These are phyloP conservation scores for Cichorium intybus DNA, from an alignment of 140 eudicot genomes.

Conservation along the genomic window DNA sequence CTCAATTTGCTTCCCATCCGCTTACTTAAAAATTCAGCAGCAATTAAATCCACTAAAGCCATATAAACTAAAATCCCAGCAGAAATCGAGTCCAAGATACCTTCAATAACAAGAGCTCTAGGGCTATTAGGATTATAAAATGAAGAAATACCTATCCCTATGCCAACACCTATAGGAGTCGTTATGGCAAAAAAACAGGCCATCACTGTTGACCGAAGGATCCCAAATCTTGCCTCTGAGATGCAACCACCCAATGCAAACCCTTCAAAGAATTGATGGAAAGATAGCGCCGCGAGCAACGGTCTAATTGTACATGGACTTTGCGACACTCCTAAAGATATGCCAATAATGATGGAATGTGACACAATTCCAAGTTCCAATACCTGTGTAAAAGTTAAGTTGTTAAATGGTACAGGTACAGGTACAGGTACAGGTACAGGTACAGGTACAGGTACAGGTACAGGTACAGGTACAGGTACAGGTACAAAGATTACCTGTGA, in stretches of 20 bases:
- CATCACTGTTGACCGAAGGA: slow-evolving; percentile 54
- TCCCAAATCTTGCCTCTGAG: slow-evolving; percentile 63
- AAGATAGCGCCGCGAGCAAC: slow-evolving; percentile 70
- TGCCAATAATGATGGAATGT: slow-evolving; percentile 77
- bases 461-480: background rate
- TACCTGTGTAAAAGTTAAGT: slow-evolving; percentile 39
- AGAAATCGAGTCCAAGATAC: slow-evolving; percentile 71
- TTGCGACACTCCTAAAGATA: slow-evolving; percentile 81
- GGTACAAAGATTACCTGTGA: slow-evolving; percentile 52
- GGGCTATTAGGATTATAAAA: slow-evolving; percentile 66
- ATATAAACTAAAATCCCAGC: slow-evolving; percentile 81
- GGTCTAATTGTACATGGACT: slow-evolving; percentile 86
- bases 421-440: background rate
- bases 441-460: background rate
- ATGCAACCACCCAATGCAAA: slow-evolving; percentile 92
- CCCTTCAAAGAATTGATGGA: slow-evolving; percentile 93
- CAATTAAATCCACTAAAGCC: slow-evolving; percentile 87
- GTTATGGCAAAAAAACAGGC: slow-evolving; percentile 81
- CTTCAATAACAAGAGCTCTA: slow-evolving; percentile 66
- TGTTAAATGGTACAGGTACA: background rate
- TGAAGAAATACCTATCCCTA: slow-evolving; percentile 59
- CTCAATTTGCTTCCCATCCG: slow-evolving; percentile 68
- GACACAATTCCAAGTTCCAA: slow-evolving; percentile 89
- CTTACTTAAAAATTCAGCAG: slow-evolving; percentile 92
- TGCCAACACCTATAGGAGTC: slow-evolving; percentile 69